phyloP scores from a whole-genome alignment of 768 basidiomycete species.

The Scleroderma citrinum region DNA sequence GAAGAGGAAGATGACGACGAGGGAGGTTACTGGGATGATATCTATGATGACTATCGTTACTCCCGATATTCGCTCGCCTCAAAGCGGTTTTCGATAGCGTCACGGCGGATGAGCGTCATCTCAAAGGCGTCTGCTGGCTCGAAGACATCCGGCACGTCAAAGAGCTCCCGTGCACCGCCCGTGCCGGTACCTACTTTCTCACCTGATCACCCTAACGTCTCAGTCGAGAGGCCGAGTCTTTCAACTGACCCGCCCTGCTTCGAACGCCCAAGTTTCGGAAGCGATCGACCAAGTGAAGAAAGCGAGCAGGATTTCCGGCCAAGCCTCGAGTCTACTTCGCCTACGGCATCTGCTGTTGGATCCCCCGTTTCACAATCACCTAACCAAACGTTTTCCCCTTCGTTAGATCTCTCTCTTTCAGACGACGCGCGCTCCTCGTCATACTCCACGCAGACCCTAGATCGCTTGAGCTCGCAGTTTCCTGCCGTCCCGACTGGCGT shows the following conservation, averaged over 20 bases:
- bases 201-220: slow-evolving; percentile 14
- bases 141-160: slow-evolving; percentile 18
- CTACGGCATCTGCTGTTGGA: slow-evolving; percentile 6
- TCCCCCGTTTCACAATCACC: slow-evolving; percentile 11
- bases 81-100: slow-evolving; percentile 21
- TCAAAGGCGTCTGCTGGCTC: slow-evolving; percentile 7
- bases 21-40: slow-evolving; percentile 61
- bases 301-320: neutral
- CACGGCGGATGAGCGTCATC: slow-evolving; percentile 17
- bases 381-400: slow-evolving; percentile 10
- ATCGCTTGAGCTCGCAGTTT: slow-evolving; percentile 25
- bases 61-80: slow-evolving; percentile 53
- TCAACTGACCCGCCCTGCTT: neutral
- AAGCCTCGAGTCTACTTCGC: slow-evolving; percentile 16
- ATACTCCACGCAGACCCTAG: slow-evolving; percentile 9
- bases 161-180: slow-evolving; percentile 15
- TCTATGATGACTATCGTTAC: slow-evolving; percentile 78
- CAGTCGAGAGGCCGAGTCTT: slow-evolving; percentile 6
- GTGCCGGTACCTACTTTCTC: slow-evolving; percentile 18
- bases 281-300: slow-evolving; percentile 11
- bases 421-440: slow-evolving; percentile 17
- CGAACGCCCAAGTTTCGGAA: slow-evolving; percentile 14
- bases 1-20: slow-evolving; percentile 23
- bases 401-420: slow-evolving; percentile 17
- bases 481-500: slow-evolving; percentile 22